Evolutionary conservation across 2,329 filamentous ascomycete species (phyloP), one percentile per base, ranked within the genome.

Genomic region (Fusarium tjaetaba): DNA sequence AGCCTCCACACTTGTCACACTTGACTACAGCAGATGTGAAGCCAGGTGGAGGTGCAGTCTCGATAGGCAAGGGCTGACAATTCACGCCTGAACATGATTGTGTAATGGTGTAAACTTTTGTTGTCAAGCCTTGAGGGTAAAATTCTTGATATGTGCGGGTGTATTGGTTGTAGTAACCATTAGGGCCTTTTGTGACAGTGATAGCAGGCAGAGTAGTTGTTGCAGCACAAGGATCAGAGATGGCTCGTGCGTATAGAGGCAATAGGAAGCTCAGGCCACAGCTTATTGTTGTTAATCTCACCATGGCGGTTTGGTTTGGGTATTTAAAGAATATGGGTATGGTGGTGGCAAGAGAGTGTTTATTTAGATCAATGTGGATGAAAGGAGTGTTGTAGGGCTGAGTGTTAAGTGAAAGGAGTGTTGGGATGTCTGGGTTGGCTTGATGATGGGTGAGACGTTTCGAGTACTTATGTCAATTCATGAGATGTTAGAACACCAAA

Each of bases 81-180:
- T 68, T 60, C 7, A 68, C 48, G 22, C 24, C 22, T 32, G 42
- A 41, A 26, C 66, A 68, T 1, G 38, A 69, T 3, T 69, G 48
- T 32, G 66, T 69, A 4, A 68, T 45, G 0, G 65, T 69, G 4
- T 68, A 68, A 1, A 46, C 38, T 7, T 56, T 68, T 15, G 34
- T 55, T 4, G 42, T 63, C 4, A 68, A 9, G 8, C 66, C 66
- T 56, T 43, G 22, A 0, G 38, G 11, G 5, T 15, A 36, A 4
- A 68, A 68, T 14, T 68, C 66, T 28, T 68, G 42, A 51, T 63
- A 68, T 32, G 26, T 49, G 11, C 66, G 66, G 7, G 56, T 69
- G 4, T 69, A 68, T 9, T 39, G 14, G 7, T 43, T 62, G 7
- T 45, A 26, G 6, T 63, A 68, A 1, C 66, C 66, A 9, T 49